Evolutionary conservation across 306 rosid genomes (phyloP).

Genomic region (Prunus mongolica): DNA sequence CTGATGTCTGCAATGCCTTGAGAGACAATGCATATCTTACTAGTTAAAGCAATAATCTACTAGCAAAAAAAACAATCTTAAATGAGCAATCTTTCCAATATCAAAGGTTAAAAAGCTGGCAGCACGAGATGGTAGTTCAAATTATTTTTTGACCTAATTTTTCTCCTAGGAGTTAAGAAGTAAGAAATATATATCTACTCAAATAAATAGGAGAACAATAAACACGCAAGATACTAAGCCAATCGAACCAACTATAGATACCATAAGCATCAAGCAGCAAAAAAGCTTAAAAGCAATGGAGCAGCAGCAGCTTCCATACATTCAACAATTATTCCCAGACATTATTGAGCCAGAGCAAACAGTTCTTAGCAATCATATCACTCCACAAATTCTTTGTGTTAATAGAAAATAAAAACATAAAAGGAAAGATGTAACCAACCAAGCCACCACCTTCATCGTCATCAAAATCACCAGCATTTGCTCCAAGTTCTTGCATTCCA

Average conservation of each 20-base stretch:
- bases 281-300: no score
- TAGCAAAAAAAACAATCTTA: background rate
- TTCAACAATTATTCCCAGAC: no score
- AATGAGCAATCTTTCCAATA: background rate
- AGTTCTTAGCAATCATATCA: background rate
- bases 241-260: background rate
- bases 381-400: background rate
- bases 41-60: background rate
- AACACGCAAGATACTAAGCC: background rate
- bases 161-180: no score
- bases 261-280: no score
- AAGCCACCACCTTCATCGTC: slow-evolving; percentile 90
- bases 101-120: background rate
- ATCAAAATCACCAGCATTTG: slow-evolving; percentile 82
- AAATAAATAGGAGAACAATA: background rate
- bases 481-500: slow-evolving; percentile 77
- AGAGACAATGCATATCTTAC: background rate
- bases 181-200: no score
- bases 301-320: no score
- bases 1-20: background rate
- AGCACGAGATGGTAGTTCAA: background rate
- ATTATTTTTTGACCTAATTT: background rate
- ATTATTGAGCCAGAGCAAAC: no score
- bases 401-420: background rate
- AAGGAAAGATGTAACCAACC: slow-evolving; percentile 44